Base-by-base conservation (phyloP, 345 rosid genomes). In the Gossypium rotundifolium region DNA sequence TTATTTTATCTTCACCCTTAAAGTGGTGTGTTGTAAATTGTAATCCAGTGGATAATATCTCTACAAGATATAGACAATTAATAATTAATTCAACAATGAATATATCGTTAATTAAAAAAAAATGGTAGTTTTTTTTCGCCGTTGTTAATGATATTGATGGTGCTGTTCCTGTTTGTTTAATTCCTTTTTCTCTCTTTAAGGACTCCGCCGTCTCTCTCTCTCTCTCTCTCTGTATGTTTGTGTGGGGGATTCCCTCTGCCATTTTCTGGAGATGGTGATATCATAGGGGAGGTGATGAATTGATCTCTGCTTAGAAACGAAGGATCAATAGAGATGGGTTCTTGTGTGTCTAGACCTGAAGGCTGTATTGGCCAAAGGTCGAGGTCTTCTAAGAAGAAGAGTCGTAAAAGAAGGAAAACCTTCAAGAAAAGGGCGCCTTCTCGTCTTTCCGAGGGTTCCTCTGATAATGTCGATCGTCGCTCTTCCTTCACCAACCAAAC, bases 321-420 rank as follows among this genome's bases (percentile, higher is more conserved):
- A 16, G 38, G 64, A 25, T 12, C 64, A 59, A 33, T 11, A 4
- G 20, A 59, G 40, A 59, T 94, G 98, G 98, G 98, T 71, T 82
- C 85, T 57, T 94, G 98, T 77, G 93, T 85, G 67, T 94, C 98
- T 44, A 80, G 85, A 66, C 96, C 96, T 4, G 80, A 81, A 73
- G 82, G 85, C 65, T 92, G 98, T 79, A 88, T 80, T 11, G 88
- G 94, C 73, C 86, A 86, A 2, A 84, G 87, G 74, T 81, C 86
- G 62, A 87, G 82, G 77, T 79, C 88, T 78, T 82, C 90, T 33
- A 86, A 82, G 83, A 84, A 70, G 86, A 87, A 80, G 81, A 83
- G 81, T 80, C 78, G 73, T 64, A 84, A 72, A 76, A 85, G 84
- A 76, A 84, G 83, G 81, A 88, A 77, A 74, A 20, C 42, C 61